These are phyloP conservation scores for Paramecium octaurelia DNA, from an alignment of 73 alveolate species.

Conservation along the genomic window DNA sequence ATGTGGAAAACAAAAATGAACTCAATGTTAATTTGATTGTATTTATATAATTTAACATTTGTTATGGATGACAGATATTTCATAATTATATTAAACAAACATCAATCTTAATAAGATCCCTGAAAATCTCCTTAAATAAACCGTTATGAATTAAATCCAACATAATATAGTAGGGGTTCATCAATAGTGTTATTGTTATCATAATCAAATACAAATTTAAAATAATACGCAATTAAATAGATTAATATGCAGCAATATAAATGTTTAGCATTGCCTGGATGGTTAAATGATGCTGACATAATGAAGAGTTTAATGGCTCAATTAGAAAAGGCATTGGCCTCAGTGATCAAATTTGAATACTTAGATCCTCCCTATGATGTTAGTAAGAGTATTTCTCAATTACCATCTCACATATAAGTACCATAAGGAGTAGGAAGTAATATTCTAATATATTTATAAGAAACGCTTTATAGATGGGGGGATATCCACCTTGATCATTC, in stretches of 20 bases:
- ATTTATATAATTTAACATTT: background rate
- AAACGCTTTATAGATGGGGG: slow-evolving; percentile 14
- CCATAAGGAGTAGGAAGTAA: background rate
- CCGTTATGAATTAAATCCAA: no score
- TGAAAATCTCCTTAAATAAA: no score
- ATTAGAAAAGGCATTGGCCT: background rate
- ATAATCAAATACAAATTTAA: background rate
- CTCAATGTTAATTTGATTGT: background rate
- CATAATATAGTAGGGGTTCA: no score
- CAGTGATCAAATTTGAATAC: background rate
- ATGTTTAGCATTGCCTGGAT: slow-evolving; percentile 17
- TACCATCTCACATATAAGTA: background rate
- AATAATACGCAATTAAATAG: background rate
- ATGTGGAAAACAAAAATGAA: background rate
- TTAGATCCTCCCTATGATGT: background rate
- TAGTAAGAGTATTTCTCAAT: background rate
- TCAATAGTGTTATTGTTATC: background rate
- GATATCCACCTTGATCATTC: background rate
- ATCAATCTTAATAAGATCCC: background rate
- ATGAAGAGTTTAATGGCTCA: background rate
- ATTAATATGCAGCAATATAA: background rate
- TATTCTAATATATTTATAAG: background rate
- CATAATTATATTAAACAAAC: background rate
- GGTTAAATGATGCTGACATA: slow-evolving; percentile 8
- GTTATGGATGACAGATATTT: no score